Conservation (phyloP, 768 basidiomycete genomes). For the Lactarius sanguifluus region DNA sequence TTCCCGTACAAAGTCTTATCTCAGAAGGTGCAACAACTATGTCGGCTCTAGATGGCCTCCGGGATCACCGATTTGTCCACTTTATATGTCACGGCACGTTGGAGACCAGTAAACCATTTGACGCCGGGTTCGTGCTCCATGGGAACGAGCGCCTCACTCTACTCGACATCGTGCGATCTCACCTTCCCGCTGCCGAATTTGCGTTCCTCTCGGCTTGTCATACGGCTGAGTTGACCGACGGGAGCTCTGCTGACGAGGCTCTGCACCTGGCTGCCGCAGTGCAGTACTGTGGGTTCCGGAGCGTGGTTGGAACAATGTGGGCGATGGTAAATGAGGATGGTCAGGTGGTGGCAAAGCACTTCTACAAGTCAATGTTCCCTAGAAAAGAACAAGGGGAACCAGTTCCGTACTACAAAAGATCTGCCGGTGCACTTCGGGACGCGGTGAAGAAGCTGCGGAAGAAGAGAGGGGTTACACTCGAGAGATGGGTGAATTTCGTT, state of each 20-base stretch:
- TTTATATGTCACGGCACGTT: slow-evolving; percentile 1
- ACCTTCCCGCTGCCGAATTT: background rate
- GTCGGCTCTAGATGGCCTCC: background rate
- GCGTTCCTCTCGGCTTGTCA: background rate
- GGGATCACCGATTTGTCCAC: background rate
- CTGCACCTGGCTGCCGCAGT: background rate
- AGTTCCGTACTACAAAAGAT: background rate
- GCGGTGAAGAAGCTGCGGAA: background rate
- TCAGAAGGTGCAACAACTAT: background rate
- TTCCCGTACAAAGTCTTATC: background rate
- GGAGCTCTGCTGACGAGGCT: background rate
- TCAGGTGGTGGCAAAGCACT: background rate
- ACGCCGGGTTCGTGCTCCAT: background rate
- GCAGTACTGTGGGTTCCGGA: background rate
- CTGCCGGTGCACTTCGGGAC: background rate
- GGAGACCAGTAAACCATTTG: background rate
- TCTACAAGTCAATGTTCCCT: background rate
- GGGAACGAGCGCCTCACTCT: background rate
- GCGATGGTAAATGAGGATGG: background rate
- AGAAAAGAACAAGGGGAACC: background rate
- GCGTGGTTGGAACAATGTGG: slow-evolving; percentile 1
- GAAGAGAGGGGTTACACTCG: background rate
- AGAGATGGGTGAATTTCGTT: slow-evolving; percentile 12
- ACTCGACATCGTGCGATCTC: background rate
- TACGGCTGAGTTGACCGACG: background rate